These are phyloP conservation scores for Cenchrus americanus DNA, from an alignment of 176 grass and related monocot species.

Conservation along the genomic window DNA sequence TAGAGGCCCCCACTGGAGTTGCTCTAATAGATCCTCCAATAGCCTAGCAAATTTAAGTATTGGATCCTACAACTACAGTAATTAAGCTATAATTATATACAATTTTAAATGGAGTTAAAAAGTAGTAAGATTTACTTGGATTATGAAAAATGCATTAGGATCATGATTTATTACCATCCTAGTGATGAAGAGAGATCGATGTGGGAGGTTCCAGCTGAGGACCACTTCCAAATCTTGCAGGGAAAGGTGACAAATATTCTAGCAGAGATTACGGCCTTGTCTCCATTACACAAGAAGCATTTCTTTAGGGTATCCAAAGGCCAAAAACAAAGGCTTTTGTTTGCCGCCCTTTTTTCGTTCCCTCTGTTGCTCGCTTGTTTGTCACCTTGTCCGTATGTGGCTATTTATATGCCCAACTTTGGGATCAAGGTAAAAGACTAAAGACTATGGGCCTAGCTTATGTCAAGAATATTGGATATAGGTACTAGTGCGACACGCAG, in stretches of 20 bases:
- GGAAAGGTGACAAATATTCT: conserved; percentile 31
- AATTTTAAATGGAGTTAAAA: too few species aligned
- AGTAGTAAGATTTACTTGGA: too few species aligned
- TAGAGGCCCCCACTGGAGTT: too few species aligned
- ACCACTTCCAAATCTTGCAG: conserved; percentile 28
- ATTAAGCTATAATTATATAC: too few species aligned
- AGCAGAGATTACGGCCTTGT: conserved; percentile 17
- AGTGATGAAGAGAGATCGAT: neutral
- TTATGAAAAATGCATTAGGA: too few species aligned
- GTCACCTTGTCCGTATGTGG: conserved; percentile 32
- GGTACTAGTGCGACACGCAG: neutral
- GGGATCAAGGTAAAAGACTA: conserved; percentile 14
- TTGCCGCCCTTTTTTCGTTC: neutral
- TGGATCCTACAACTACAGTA: too few species aligned
- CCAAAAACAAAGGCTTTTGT: conserved; percentile 38
- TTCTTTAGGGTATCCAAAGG: conserved; percentile 20
- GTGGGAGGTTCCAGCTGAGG: neutral
- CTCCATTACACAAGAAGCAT: conserved; percentile 1
- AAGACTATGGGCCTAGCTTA: neutral
- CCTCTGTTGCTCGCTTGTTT: conserved; percentile 23
- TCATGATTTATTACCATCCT: too few species aligned
- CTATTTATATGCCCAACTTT: neutral
- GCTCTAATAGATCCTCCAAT: too few species aligned
- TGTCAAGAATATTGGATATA: neutral
- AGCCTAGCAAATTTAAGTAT: too few species aligned